Conservation (phyloP, 495 filamentous ascomycete species). For the Annulohypoxylon maeteangense region DNA sequence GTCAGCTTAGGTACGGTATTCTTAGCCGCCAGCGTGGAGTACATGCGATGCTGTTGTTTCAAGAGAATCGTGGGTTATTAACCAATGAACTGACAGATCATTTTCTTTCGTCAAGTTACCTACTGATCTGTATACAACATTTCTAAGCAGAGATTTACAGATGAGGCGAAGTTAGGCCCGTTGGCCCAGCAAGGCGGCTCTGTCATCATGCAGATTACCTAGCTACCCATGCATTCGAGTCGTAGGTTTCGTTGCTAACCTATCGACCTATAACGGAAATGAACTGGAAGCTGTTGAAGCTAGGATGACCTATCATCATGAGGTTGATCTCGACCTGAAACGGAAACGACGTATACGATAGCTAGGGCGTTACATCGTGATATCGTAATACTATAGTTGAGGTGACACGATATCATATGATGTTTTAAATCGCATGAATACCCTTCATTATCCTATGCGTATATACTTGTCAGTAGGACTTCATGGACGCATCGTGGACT, state of each 20-base stretch:
- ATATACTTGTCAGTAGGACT: not conserved
- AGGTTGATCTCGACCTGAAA: conserved; percentile 37
- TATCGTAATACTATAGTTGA: not conserved
- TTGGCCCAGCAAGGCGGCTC: conserved; percentile 15
- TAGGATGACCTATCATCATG: conserved; percentile 8
- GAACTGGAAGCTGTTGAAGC: conserved; percentile 10
- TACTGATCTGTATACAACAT: conserved; percentile 6
- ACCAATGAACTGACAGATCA: conserved; percentile 15
- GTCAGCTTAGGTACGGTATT: conserved; percentile 1
- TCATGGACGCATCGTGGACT: not conserved
- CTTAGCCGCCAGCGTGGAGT: conserved; percentile 34
- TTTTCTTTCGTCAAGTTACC: conserved; percentile 3
- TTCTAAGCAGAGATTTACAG: conserved; percentile 30
- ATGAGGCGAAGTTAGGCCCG: conserved; percentile 34
- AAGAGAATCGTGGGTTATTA: not conserved
- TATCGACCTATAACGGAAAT: conserved; percentile 39
- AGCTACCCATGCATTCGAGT: not conserved
- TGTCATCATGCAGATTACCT: conserved; percentile 15
- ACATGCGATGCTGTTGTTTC: conserved; percentile 25
- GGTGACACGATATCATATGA: conserved; percentile 8
- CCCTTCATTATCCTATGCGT: not conserved
- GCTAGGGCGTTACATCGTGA: not conserved
- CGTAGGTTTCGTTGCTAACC: conserved; percentile 18
- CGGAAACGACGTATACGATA: conserved; percentile 10
- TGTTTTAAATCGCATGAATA: not conserved